Evolutionary conservation across 225 moss, liverwort and hornwort genomes (phyloP).

Genomic region (Physcomitrium patens): DNA sequence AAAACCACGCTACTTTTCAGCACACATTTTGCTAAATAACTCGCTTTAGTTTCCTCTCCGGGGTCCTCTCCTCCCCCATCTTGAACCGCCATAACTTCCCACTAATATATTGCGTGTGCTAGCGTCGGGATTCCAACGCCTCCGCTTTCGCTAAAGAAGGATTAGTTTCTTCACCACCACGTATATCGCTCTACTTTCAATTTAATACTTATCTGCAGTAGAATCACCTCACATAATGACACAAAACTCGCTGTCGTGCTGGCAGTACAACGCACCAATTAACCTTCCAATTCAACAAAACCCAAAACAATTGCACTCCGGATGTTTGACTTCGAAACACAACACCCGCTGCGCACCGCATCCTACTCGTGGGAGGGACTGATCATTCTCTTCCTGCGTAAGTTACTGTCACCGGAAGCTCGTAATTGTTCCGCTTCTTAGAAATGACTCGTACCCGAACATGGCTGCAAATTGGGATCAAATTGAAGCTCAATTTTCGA

Average conservation of each 20-base stretch:
- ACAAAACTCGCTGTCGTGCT: not conserved
- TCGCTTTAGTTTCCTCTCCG: conserved; percentile 58
- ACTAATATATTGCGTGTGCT: not conserved
- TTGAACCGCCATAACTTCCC: conserved; percentile 64
- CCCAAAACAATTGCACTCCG: conserved; percentile 23
- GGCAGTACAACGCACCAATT: conserved; percentile 1
- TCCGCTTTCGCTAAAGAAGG: not conserved
- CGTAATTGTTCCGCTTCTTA: conserved; percentile 14
- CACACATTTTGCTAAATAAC: conserved; percentile 90
- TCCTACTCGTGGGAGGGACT: conserved; percentile 22
- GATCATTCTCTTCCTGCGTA: conserved; percentile 27
- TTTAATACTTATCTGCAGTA: conserved; percentile 11
- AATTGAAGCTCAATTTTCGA: not conserved
- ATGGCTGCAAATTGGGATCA: conserved; percentile 1
- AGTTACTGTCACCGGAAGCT: conserved; percentile 11
- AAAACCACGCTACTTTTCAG: conserved; percentile 86
- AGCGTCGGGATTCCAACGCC: conserved; percentile 2
- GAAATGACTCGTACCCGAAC: conserved; percentile 25
- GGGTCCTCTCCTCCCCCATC: conserved; percentile 68
- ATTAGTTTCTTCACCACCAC: conserved; percentile 20
- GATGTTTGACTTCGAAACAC: conserved; percentile 29
- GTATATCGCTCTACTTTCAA: not conserved
- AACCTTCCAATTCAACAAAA: conserved; percentile 53
- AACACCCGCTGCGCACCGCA: conserved; percentile 29
- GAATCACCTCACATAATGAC: conserved; percentile 24